These are phyloP conservation scores for Toxicodendron radicans DNA, from an alignment of 345 rosid genomes.

Conservation along the genomic window DNA sequence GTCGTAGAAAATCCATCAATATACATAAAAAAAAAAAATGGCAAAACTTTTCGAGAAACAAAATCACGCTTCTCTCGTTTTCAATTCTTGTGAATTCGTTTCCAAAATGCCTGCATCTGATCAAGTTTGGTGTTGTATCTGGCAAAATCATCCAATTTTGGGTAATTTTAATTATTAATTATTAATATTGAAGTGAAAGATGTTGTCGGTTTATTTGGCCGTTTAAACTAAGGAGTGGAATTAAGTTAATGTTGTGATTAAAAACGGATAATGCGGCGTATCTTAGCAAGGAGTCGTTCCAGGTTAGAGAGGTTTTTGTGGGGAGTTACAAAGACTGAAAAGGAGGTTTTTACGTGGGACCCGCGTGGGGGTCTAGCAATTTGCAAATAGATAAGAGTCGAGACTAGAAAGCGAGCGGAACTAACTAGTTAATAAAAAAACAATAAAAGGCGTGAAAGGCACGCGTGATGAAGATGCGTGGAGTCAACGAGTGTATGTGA, in stretches of 20 bases:
- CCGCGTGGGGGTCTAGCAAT: constrained; percentile 21
- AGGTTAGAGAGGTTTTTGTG: neutral
- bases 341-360: constrained; percentile 18
- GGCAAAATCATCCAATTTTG: neutral
- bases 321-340: neutral
- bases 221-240: no score
- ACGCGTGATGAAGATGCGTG: constrained; percentile 32
- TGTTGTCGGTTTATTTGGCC: neutral
- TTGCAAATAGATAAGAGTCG: constrained; percentile 4
- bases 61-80: neutral
- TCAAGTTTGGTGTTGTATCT: no score
- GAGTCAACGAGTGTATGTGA: constrained; percentile 31
- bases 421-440: no score
- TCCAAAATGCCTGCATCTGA: neutral
- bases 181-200: neutral
- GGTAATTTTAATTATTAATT: neutral
- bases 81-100: neutral
- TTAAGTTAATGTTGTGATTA: neutral
- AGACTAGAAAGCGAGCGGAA: no score
- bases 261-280: constrained; percentile 1
- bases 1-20: constrained; percentile 22
- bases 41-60: neutral
- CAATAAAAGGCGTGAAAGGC: neutral
- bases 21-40: neutral
- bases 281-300: neutral